Conservation (phyloP, 257 asterid species). For the Vinca minor region DNA sequence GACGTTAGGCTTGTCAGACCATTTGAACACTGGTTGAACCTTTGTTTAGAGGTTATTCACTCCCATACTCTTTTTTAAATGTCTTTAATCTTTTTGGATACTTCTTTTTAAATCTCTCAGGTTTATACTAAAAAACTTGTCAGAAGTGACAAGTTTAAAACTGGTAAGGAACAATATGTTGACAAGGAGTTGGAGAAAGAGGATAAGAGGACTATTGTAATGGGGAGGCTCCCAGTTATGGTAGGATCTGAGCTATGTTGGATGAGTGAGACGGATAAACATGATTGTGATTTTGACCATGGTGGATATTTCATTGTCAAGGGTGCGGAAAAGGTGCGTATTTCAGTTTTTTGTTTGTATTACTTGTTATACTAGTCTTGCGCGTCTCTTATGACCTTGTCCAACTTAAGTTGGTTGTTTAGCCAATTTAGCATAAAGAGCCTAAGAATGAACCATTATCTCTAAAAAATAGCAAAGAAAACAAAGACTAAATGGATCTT, state of each 20-base stretch:
- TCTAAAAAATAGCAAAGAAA: no score
- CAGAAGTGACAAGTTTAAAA: conserved; percentile 72
- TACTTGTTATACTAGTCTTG: no score
- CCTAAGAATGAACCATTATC: no score
- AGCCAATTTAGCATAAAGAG: no score
- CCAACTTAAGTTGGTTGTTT: no score
- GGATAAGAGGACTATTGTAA: conserved; percentile 23
- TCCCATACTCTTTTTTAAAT: neutral
- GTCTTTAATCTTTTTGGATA: neutral
- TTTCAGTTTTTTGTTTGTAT: conserved; percentile 2
- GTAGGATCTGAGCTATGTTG: conserved; percentile 72
- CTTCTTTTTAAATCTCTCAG: conserved; percentile 29
- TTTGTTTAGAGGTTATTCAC: neutral
- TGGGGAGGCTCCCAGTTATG: conserved; percentile 92
- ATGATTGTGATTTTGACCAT: conserved; percentile 74
- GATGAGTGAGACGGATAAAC: conserved; percentile 43
- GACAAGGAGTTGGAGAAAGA: conserved; percentile 39
- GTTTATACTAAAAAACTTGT: conserved; percentile 54
- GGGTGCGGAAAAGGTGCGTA: conserved; percentile 91
- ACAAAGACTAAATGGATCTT: no score
- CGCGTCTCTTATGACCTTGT: no score
- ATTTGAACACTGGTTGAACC: neutral
- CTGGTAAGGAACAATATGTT: conserved; percentile 47
- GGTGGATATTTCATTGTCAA: conserved; percentile 91
- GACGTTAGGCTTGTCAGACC: neutral